phyloP scores from a whole-genome alignment of 768 basidiomycete species.

The Suillus hirtellus region DNA sequence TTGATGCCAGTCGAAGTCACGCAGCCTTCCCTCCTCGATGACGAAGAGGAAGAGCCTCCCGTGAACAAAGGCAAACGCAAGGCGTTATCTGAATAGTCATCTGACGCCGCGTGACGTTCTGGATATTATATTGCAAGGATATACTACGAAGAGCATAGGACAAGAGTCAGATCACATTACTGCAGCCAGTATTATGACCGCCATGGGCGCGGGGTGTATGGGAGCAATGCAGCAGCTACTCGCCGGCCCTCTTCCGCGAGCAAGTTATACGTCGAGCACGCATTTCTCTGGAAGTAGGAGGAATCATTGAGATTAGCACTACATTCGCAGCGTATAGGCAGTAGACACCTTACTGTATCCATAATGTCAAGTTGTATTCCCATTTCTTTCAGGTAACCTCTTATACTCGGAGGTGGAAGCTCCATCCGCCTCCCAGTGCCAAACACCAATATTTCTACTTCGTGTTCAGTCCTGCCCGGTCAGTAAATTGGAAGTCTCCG shows the following conservation, averaged over 20 bases:
- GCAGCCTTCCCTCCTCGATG: conserved; percentile 58
- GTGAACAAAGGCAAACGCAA: conserved; percentile 64
- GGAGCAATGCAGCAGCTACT: conserved; percentile 89
- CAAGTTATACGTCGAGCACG: conserved; percentile 94
- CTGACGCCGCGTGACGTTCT: background rate
- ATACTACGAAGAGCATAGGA: background rate
- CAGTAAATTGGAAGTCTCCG: background rate
- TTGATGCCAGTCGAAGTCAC: conserved; percentile 60
- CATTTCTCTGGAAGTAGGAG: conserved; percentile 63
- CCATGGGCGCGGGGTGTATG: conserved; percentile 59
- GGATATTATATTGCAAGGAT: background rate
- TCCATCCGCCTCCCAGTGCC: conserved; percentile 79
- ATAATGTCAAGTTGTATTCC: conserved; percentile 91
- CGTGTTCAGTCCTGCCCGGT: background rate
- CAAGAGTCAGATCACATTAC: background rate
- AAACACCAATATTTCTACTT: conserved; percentile 81
- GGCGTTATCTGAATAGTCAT: conserved; percentile 37
- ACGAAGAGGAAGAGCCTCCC: conserved; percentile 51
- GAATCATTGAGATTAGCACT: background rate
- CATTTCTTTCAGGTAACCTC: conserved; percentile 64
- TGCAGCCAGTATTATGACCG: background rate
- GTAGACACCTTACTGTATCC: conserved; percentile 57
- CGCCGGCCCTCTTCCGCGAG: conserved; percentile 91
- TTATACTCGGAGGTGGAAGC: conserved; percentile 67
- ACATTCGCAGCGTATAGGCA: background rate